These are phyloP conservation scores for Cytospora chrysosperma DNA, from an alignment of 2,329 filamentous ascomycete species.

Conservation along the genomic window DNA sequence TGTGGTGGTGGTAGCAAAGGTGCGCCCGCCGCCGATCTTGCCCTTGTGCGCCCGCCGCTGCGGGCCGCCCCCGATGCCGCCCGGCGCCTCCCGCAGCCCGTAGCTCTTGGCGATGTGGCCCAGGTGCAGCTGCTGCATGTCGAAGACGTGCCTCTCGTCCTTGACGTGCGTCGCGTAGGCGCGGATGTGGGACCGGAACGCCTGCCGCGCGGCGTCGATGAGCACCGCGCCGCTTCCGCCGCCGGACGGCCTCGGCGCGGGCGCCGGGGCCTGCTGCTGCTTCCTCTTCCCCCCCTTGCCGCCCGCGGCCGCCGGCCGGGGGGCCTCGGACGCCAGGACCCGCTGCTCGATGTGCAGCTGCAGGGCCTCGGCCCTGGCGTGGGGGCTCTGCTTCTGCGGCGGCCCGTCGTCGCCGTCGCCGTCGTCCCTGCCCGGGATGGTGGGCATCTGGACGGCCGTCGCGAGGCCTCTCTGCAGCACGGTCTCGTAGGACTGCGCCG, in stretches of 20 bases:
- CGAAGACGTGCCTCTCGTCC: slow-evolving; percentile 81
- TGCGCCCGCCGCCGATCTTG: slow-evolving; percentile 35
- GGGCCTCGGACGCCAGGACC: slow-evolving; percentile 41
- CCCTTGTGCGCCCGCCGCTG: slow-evolving; percentile 44
- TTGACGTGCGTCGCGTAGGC: slow-evolving; percentile 94
- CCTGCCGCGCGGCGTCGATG: slow-evolving; percentile 78
- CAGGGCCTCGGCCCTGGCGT: slow-evolving; percentile 51
- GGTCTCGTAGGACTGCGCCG: slow-evolving; percentile 51
- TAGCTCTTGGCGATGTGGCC: slow-evolving; percentile 95
- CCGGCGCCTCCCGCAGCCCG: slow-evolving; percentile 82
- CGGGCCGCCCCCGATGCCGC: slow-evolving; percentile 68
- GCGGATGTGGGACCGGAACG: slow-evolving; percentile 87
- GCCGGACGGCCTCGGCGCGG: background rate
- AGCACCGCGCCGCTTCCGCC: slow-evolving; percentile 55
- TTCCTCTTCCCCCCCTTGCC: slow-evolving; percentile 24
- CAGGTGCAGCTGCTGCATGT: slow-evolving; percentile 86
- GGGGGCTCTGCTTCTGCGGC: slow-evolving; percentile 45
- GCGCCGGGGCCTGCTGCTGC: slow-evolving; percentile 42
- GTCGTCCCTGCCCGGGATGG: slow-evolving; percentile 58
- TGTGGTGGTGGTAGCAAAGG: slow-evolving; percentile 23
- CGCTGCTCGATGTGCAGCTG: slow-evolving; percentile 62
- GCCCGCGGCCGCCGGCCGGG: slow-evolving; percentile 18
- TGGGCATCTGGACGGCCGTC: slow-evolving; percentile 59
- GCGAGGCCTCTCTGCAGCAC: slow-evolving; percentile 66
- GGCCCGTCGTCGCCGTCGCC: slow-evolving; percentile 42